Base-by-base conservation (phyloP, 495 filamentous ascomycete species). In the Penicillium cataractarum region DNA sequence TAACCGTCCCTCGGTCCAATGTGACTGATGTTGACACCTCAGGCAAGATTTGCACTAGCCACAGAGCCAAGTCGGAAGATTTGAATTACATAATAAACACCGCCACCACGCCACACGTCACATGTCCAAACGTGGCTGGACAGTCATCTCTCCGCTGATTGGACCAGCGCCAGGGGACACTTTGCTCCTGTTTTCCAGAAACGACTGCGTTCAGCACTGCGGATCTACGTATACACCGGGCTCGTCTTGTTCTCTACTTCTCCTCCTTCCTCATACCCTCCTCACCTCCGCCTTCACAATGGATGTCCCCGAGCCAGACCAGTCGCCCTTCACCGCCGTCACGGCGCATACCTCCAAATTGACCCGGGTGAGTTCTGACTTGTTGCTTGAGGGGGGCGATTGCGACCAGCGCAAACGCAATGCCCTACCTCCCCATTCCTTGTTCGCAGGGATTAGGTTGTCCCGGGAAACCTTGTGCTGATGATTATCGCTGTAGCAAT, bases 311-410 rank as follows among this genome's bases (percentile, higher is more conserved):
- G 90, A 93, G 81, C 84, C 90, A 51, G 90, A 93, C 37, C 84
- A 89, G 79, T 92, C 89, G 74, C 90, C 91, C 77, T 93, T 92
- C 78, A 89, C 87, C 56, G 90, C 90, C 58, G 89, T 96, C 73
- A 88, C 86, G 69, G 89, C 91, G 73, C 92, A 97, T 62, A 96
- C 92, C 31, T 90, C 90, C 8, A 85, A 82, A 68, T 74, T 89
- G 71, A 77, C 83, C 71, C 81, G 89, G 73, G 90, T 93, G 70
- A 76, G 88, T 81, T 55, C 49, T 26, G 50, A 71, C 74, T 86
- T 80, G 56, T 46, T 22, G 53, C 50, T 27, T 65, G 64, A 64
- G 66, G 64, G 57, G 64, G 57, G 65, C n/a, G n/a, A n/a, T 53
- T 51, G 57, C 58, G 60, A 42, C 13, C 48, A 35, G 22, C 55